A percentile compares a stretch with the other conserved stretches of the same genome.
Conservation (phyloP, 805 yeast genomes). For the Candida krabiensis region DNA sequence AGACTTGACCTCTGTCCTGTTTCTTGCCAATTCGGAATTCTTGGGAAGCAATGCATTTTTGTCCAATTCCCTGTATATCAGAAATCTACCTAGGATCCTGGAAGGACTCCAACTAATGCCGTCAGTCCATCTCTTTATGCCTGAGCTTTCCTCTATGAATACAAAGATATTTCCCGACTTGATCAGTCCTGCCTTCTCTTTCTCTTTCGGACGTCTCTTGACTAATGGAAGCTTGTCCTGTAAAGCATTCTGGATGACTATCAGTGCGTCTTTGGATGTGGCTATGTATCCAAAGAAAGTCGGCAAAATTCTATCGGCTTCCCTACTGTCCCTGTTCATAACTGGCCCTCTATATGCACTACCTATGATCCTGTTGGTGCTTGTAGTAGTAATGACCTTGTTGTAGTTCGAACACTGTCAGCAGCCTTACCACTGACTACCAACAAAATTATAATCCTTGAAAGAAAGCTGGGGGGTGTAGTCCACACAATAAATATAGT, state of each 20-base stretch:
- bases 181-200: constrained; percentile 66
- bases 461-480: not conserved
- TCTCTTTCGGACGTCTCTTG: constrained; percentile 78
- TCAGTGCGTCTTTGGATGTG: constrained; percentile 78
- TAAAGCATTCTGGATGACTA: constrained; percentile 77
- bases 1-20: not conserved
- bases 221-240: constrained; percentile 60
- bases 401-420: too few species aligned
- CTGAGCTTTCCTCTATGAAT: constrained; percentile 77
- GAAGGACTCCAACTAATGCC: constrained; percentile 95
- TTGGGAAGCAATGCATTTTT: constrained; percentile 36
- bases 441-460: not conserved
- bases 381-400: too few species aligned
- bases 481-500: not conserved
- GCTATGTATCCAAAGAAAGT: constrained; percentile 76
- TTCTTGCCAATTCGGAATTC: not conserved
- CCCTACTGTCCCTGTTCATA: constrained; percentile 2
- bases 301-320: constrained; percentile 35
- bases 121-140: constrained; percentile 94
- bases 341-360: not conserved
- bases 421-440: too few species aligned
- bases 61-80: constrained; percentile 75
- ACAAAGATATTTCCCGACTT: constrained; percentile 80
- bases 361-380: not conserved
- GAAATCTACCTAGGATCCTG: constrained; percentile 79